These are phyloP conservation scores for Aureobasidium sp. DNA, from an alignment of 2,329 filamentous ascomycete genomes.

Conservation along the genomic window DNA sequence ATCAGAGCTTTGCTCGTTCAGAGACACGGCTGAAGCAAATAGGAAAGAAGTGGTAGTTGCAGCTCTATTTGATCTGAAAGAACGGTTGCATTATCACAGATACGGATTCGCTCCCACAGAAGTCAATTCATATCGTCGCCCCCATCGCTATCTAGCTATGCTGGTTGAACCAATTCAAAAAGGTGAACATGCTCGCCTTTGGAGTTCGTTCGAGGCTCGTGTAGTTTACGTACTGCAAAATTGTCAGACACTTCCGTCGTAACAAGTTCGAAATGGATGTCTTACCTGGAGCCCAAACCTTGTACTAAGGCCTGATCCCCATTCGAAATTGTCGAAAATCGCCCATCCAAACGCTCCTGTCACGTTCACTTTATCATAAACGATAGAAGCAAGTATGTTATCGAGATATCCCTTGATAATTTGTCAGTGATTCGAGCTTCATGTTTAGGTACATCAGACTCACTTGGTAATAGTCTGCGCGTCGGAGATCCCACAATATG, in stretches of 20 bases:
- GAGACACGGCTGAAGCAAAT: neutral
- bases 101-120: too few relatives aligned
- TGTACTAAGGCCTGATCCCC: slow-evolving; percentile 29
- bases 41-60: too few relatives aligned
- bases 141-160: too few relatives aligned
- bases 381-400: slow-evolving; percentile 30
- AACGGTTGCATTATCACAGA: too few relatives aligned
- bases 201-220: slow-evolving; percentile 31
- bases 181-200: slow-evolving; percentile 35
- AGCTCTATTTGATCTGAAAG: too few relatives aligned
- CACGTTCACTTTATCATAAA: slow-evolving; percentile 29
- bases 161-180: slow-evolving; percentile 30
- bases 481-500: slow-evolving; percentile 23
- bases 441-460: slow-evolving; percentile 28
- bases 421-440: slow-evolving; percentile 30
- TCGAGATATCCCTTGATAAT: slow-evolving; percentile 29
- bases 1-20: neutral
- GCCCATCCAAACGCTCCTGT: slow-evolving; percentile 31
- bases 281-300: slow-evolving; percentile 30
- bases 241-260: slow-evolving; percentile 23
- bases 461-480: slow-evolving; percentile 26
- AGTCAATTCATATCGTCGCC: too few relatives aligned
- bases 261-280: slow-evolving; percentile 28
- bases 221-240: slow-evolving; percentile 29
- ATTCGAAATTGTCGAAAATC: slow-evolving; percentile 34